A percentile compares a stretch with the other conserved stretches of the same genome.
These are phyloP conservation scores for Comarum palustre DNA, from an alignment of 306 rosid genomes.

Conservation along the genomic window DNA sequence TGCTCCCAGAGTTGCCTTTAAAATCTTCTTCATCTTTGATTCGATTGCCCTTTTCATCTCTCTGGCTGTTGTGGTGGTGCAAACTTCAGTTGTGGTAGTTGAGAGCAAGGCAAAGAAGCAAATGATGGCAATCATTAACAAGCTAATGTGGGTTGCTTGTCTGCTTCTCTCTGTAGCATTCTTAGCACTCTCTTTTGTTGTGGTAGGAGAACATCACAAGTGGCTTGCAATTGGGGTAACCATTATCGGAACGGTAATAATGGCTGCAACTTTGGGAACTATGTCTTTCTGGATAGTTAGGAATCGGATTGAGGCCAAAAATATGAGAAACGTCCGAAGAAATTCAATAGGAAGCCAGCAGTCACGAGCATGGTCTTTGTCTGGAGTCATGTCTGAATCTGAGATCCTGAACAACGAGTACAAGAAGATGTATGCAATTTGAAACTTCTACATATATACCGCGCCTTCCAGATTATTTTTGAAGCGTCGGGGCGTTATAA, in stretches of 20 bases:
- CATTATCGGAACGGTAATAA: conserved; percentile 76
- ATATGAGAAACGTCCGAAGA: conserved; percentile 54
- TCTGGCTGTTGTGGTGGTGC: conserved; percentile 92
- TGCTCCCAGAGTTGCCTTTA: conserved; percentile 54
- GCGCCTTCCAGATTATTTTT: background rate
- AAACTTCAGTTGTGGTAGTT: conserved; percentile 87
- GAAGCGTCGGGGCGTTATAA: background rate
- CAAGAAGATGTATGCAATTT: conserved; percentile 92
- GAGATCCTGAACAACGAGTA: conserved; percentile 73
- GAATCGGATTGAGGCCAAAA: conserved; percentile 80
- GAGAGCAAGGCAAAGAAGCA: conserved; percentile 99
- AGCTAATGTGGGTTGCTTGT: conserved; percentile 97
- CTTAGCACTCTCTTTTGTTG: conserved; percentile 80
- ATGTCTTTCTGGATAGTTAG: conserved; percentile 87
- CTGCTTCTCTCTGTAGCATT: conserved; percentile 78
- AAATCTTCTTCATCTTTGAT: conserved; percentile 75
- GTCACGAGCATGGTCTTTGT: conserved; percentile 57
- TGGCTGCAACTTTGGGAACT: conserved; percentile 85
- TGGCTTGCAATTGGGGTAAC: conserved; percentile 87
- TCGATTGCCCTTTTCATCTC: conserved; percentile 88
- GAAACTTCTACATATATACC: conserved; percentile 1
- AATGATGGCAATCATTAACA: conserved; percentile 94
- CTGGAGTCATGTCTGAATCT: conserved; percentile 66
- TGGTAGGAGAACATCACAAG: conserved; percentile 67
- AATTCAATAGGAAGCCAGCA: conserved; percentile 63